These are phyloP conservation scores for Nidularia sp. DNA, from an alignment of 768 basidiomycete genomes.

Conservation along the genomic window DNA sequence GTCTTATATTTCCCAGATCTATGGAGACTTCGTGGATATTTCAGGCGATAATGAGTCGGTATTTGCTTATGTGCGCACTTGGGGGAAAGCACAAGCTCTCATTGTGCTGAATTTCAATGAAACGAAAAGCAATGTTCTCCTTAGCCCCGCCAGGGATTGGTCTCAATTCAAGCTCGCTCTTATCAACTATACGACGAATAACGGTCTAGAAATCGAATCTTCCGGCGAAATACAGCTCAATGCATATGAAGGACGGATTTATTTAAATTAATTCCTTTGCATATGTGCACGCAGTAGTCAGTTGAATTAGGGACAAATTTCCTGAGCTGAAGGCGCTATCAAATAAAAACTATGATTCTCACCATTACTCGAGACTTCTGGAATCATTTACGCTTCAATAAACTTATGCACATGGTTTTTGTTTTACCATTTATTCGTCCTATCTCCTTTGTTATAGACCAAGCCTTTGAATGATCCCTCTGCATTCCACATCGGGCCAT, in stretches of 20 bases:
- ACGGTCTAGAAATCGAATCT: not conserved
- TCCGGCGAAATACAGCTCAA: constrained; percentile 8
- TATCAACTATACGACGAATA: constrained; percentile 20
- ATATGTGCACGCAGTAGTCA: no score
- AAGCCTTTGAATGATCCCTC: no score
- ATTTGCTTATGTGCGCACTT: constrained; percentile 48
- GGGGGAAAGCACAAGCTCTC: constrained; percentile 29
- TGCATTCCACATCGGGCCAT: no score
- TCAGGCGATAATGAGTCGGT: constrained; percentile 41
- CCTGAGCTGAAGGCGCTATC: no score
- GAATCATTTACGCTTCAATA: no score
- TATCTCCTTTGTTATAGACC: no score
- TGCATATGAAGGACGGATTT: constrained; percentile 30
- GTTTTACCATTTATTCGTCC: no score
- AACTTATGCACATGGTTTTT: no score
- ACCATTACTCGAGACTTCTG: no score
- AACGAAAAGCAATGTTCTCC: constrained; percentile 13
- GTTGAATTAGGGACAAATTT: no score
- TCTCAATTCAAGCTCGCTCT: constrained; percentile 14
- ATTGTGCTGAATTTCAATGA: constrained; percentile 47
- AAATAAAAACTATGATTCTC: no score
- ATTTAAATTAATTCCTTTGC: constrained; percentile 2
- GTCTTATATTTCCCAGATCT: constrained; percentile 31
- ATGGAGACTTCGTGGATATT: constrained; percentile 56
- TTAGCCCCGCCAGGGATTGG: constrained; percentile 8